A percentile compares a stretch with the other conserved stretches of the same genome.
Evolutionary conservation across 768 basidiomycete species (phyloP).

Genomic region (Boletus pseudo-olivaceus): DNA sequence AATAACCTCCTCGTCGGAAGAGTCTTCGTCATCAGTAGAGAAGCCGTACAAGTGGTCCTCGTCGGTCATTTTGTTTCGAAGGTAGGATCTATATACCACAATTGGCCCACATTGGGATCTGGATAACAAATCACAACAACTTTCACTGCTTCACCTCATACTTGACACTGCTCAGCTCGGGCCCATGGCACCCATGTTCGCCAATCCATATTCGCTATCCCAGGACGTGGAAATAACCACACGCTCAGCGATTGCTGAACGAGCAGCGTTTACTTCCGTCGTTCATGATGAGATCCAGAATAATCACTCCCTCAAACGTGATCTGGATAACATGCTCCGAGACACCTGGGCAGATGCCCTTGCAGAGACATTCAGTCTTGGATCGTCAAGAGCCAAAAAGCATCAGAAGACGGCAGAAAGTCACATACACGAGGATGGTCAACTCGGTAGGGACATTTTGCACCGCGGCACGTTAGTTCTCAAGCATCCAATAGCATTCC

Average conservation of each 20-base stretch:
- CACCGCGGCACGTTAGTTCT: background rate
- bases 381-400: background rate
- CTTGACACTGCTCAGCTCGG: too few species aligned
- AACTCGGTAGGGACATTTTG: background rate
- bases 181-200: conserved; percentile 38
- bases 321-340: conserved; percentile 22
- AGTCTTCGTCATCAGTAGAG: conserved; percentile 70
- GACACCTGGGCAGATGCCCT: conserved; percentile 19
- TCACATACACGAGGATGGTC: background rate
- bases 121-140: conserved; percentile 23
- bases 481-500: conserved; percentile 37
- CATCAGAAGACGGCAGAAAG: conserved; percentile 3
- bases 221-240: conserved; percentile 34
- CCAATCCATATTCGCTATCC: conserved; percentile 44
- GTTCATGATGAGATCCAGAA: conserved; percentile 10
- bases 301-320: conserved; percentile 13
- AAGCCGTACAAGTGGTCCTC: conserved; percentile 66
- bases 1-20: conserved; percentile 73
- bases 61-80: conserved; percentile 19
- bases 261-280: conserved; percentile 1
- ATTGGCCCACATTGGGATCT: background rate
- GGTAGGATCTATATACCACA: background rate
- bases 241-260: conserved; percentile 31
- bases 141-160: background rate
- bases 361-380: background rate